Evolutionary conservation across 495 filamentous ascomycete species (phyloP), one percentile per base, ranked within the genome.

Genomic region (Bombardia bombarda): DNA sequence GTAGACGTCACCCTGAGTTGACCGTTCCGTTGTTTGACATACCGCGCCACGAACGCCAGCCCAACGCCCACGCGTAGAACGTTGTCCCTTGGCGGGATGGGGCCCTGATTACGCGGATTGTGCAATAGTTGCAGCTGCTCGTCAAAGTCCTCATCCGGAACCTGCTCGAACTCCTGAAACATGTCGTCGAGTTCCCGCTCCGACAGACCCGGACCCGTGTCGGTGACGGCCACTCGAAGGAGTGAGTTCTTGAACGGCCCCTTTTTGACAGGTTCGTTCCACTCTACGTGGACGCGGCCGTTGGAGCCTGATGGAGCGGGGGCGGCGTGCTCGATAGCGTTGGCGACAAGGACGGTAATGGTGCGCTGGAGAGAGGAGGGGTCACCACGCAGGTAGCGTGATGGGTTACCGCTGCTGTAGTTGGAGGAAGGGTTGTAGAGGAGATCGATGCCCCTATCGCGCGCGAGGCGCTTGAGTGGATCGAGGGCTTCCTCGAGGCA

Each of bases 141-240:
- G 4, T 70, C 52, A 43, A 78, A 75, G 26, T 78, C 78, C n/a
- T 68, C 72, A 30, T 57, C 53, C 3, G 82, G 79, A 0, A 89
- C 80, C 56, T 92, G 84, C 56, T 93, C 87, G 7, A 93, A 72
- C 33, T 90, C 84, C 32, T 79, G 68, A 56, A 90, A 90, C 9
- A 93, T 65, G 6, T 72, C 63, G 42, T 90, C 83, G 1, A 90
- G 62, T 42, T 79, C 80, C 13, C 69, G 60, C 5, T 74, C 58
- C 2, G 73, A 74, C 66, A 93, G 87, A 1, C 87, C 87, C 13
- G 58, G 60, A 0, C 87, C 87, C 1, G 80, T 83, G 45, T 93
- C 87, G 23, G 82, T 58, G 4, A 90, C 70, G 6, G 73, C 71
- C 23, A 89, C 64, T 49, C 87, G 81, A 7, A 90, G 63, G 1